Evolutionary conservation across 1,284 basidiomycete species (phyloP), one percentile per base, ranked within the genome.

Genomic region (Trichosporon coremiiforme): DNA sequence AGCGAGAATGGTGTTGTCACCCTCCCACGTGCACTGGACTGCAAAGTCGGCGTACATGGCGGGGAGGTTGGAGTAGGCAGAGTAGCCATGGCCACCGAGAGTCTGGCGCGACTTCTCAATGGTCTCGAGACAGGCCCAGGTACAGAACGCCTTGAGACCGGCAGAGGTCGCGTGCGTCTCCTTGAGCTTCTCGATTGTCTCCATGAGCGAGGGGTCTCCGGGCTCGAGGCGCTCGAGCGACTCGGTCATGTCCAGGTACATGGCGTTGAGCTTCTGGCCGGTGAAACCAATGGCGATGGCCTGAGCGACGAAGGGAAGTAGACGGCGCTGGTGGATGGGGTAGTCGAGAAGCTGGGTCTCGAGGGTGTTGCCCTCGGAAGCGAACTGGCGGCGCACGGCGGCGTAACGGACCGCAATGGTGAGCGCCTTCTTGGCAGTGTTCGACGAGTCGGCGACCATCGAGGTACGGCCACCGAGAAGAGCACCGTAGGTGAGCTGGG

Each of bases 131-230:
- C 85, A 86, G 8, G 84, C 84, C 87, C 87, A 88, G 6, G 87
- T 88, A 78, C 86, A 88, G 83, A 87, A 88, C 17, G 87, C 87
- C 82, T 88, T 88, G 67, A 88, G 80, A 38, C 87, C 87, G 1
- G 87, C 86, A 33, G 85, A 86, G 3, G 87, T 87, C 1, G 86
- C 85, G 76, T 88, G 87, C 2, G 86, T 87, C 78, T 87, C 86
- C 80, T 88, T 88, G 72, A 88, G 83, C 81, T 86, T 86, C 71
- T 87, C 80, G 5, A 84, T 72, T 7, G 79, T 78, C 38, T 82
- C 82, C 64, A 76, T 73, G 33, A 84, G 70, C 70, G 83, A 82
- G 17, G 80, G 80, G 75, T 86, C 81, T 71, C 80, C 75, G 15
- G 86, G 85, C 71, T 87, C 85, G 64, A 88, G 83, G 1, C 84